Conservation (phyloP, 2,329 filamentous ascomycete genomes). For the Thelonectria blattea region DNA sequence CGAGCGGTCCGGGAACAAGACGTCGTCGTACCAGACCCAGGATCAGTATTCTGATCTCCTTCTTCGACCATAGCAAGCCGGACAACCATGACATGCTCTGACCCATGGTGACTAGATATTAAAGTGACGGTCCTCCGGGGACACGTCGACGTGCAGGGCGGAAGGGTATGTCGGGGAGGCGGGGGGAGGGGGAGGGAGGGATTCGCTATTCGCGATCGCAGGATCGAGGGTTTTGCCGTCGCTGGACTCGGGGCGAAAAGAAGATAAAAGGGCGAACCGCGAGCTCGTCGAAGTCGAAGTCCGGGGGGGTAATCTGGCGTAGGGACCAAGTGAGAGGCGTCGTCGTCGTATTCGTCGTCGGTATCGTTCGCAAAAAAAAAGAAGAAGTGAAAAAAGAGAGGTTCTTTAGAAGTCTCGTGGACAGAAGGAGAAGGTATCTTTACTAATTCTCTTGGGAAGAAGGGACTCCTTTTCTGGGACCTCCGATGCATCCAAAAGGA, state of each 20-base stretch:
- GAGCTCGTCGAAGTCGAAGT: background rate
- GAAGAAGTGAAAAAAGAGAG: slow-evolving; percentile 16
- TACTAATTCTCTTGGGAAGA: slow-evolving; percentile 35
- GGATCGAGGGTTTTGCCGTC: slow-evolving; percentile 17
- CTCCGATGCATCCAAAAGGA: slow-evolving; percentile 34
- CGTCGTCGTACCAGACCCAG: slow-evolving; percentile 75
- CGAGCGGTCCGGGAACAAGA: slow-evolving; percentile 16
- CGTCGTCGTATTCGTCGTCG: slow-evolving; percentile 29
- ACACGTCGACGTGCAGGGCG: slow-evolving; percentile 8
- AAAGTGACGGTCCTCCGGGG: slow-evolving; percentile 20
- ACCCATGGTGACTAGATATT: slow-evolving; percentile 59
- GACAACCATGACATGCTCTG: slow-evolving; percentile 73
- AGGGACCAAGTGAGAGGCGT: background rate
- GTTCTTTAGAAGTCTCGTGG: background rate
- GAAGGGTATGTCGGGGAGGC: slow-evolving; percentile 7
- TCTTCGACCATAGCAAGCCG: slow-evolving; percentile 84
- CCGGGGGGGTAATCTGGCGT: background rate
- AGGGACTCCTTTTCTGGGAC: slow-evolving; percentile 40
- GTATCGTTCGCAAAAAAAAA: slow-evolving; percentile 6
- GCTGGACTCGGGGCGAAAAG: background rate
- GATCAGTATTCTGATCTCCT: slow-evolving; percentile 97
- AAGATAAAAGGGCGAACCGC: background rate
- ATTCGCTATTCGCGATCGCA: slow-evolving; percentile 2
- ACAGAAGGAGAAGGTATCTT: slow-evolving; percentile 1
- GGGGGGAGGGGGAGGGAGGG: background rate